Conservation (phyloP, 176 grass and related monocot genomes). For the Pharus latifolius region DNA sequence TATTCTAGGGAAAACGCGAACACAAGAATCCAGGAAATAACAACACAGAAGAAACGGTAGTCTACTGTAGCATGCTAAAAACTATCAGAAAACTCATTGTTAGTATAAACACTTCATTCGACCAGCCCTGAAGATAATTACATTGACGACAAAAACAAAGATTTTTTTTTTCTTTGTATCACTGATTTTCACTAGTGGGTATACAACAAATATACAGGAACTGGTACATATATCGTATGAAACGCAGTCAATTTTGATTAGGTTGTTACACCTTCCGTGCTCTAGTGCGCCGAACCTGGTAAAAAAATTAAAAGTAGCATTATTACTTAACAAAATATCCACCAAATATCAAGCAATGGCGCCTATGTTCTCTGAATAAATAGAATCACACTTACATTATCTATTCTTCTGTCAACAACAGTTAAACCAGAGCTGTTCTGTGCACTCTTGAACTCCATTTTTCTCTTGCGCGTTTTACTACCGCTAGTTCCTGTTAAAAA, state of each 20-base stretch:
- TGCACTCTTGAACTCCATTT: constrained; percentile 11
- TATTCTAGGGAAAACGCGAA: too few species aligned
- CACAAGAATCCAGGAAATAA: too few species aligned
- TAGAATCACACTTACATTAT: constrained; percentile 35
- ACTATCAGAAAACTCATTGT: too few species aligned
- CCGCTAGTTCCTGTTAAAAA: not conserved
- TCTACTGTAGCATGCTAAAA: too few species aligned
- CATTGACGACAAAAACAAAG: not conserved
- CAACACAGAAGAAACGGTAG: too few species aligned
- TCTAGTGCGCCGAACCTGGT: constrained; percentile 34
- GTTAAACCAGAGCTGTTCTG: constrained; percentile 26
- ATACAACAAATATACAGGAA: not conserved
- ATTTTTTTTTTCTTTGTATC: not conserved
- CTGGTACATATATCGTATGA: not conserved
- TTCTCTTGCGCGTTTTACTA: constrained; percentile 41
- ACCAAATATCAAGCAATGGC: not conserved
- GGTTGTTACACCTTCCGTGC: constrained; percentile 31
- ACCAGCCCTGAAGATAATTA: not conserved
- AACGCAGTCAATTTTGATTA: not conserved
- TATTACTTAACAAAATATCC: not conserved
- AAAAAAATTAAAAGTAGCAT: not conserved
- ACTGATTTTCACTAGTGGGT: not conserved
- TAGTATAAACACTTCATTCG: not conserved
- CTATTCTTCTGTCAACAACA: not conserved
- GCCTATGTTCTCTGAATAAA: not conserved